Percentiles rank a stretch among this genome's conserved stretches.
These are phyloP conservation scores for Tricholoma saponaceum DNA, from an alignment of 768 basidiomycete genomes.

Conservation along the genomic window DNA sequence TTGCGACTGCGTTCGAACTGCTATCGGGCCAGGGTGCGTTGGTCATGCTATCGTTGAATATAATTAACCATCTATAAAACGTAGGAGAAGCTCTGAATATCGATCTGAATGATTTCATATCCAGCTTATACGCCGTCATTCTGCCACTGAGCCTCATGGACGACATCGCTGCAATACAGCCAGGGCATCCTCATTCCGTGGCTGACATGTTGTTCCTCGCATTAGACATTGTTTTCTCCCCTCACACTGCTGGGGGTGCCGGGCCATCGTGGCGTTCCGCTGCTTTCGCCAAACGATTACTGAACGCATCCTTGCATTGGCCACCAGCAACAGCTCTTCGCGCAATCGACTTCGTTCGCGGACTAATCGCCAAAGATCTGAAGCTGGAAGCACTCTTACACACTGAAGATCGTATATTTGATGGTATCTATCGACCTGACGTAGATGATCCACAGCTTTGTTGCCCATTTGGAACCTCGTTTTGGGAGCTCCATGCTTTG, in stretches of 20 bases:
- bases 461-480: constrained; percentile 78
- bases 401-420: constrained; percentile 79
- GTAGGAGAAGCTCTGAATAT: constrained; percentile 96
- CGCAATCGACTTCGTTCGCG: constrained; percentile 68
- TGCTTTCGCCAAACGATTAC: constrained; percentile 91
- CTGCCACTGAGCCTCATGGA: constrained; percentile 65
- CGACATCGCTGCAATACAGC: constrained; percentile 37
- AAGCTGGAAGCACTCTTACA: constrained; percentile 81
- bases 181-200: constrained; percentile 30
- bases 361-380: constrained; percentile 70
- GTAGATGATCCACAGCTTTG: constrained; percentile 86
- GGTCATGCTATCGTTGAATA: constrained; percentile 8
- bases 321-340: constrained; percentile 61
- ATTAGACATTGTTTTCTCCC: constrained; percentile 77
- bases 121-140: constrained; percentile 79
- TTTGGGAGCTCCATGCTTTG: constrained; percentile 80
- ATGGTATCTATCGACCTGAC: constrained; percentile 83
- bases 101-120: constrained; percentile 87
- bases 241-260: constrained; percentile 50
- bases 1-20: constrained; percentile 96
- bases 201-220: constrained; percentile 85
- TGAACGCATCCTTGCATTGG: constrained; percentile 79
- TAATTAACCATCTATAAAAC: constrained; percentile 11
- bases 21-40: constrained; percentile 87
- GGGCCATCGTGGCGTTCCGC: constrained; percentile 74